Percentiles rank a stretch among this genome's conserved stretches.
Conservation (phyloP, 371 early-diverging fungal genomes). For the Blastocladiella emersonii region DNA sequence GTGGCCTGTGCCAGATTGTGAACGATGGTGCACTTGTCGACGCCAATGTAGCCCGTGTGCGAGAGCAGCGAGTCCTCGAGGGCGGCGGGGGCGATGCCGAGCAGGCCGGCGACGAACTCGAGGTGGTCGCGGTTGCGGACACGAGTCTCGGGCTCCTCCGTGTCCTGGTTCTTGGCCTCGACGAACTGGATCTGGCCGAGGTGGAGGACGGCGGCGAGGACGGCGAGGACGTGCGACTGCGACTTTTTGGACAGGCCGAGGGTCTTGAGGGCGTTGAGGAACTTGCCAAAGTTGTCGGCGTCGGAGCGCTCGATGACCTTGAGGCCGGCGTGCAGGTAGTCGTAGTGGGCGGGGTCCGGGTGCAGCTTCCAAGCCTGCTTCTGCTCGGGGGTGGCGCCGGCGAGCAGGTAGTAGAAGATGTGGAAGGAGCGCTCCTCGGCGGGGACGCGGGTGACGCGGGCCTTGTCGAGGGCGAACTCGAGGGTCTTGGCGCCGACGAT, state of each 20-base stretch:
- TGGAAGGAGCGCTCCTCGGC: slow-evolving; percentile 40
- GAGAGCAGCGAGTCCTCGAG: slow-evolving; percentile 74
- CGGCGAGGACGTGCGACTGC: slow-evolving; percentile 65
- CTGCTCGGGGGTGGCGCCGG: slow-evolving; percentile 26
- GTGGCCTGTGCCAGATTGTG: slow-evolving; percentile 6
- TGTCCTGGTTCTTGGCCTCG: slow-evolving; percentile 37
- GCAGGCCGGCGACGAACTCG: slow-evolving; percentile 62
- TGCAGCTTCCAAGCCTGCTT: slow-evolving; percentile 12
- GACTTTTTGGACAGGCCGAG: slow-evolving; percentile 68
- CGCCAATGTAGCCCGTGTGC: slow-evolving; percentile 53
- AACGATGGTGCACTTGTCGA: slow-evolving; percentile 10
- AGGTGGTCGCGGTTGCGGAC: slow-evolving; percentile 63
- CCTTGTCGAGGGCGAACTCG: slow-evolving; percentile 46
- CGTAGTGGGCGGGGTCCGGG: slow-evolving; percentile 8
- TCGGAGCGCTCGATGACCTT: neutral
- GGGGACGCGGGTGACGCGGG: slow-evolving; percentile 32
- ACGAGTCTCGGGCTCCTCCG: slow-evolving; percentile 48
- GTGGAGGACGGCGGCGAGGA: slow-evolving; percentile 76
- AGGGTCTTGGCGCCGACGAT: slow-evolving; percentile 33
- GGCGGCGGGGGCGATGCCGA: slow-evolving; percentile 66
- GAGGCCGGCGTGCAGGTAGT: slow-evolving; percentile 13
- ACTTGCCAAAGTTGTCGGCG: neutral
- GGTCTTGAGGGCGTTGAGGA: slow-evolving; percentile 43
- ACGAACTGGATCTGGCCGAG: slow-evolving; percentile 79
- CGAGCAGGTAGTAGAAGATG: slow-evolving; percentile 39